phyloP scores from a whole-genome alignment of 2,329 filamentous ascomycete genomes.

The Coleophoma cylindrospora region DNA sequence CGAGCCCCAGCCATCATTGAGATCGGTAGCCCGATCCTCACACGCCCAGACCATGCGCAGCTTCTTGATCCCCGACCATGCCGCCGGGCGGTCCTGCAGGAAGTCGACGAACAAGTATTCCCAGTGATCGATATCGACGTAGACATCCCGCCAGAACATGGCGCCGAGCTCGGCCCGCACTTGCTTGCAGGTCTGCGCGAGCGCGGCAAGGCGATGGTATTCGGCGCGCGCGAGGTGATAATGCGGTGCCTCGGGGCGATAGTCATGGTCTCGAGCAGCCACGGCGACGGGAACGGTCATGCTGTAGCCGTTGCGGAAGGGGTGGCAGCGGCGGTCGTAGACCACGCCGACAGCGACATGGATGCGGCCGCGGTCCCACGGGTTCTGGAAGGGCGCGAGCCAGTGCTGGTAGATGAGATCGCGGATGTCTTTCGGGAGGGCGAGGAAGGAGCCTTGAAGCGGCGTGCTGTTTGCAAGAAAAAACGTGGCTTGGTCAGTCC shows the following conservation, averaged over 20 bases:
- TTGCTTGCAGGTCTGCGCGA: neutral
- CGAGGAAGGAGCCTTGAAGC: neutral
- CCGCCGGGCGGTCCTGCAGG: neutral
- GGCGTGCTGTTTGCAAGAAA: neutral
- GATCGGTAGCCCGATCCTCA: neutral
- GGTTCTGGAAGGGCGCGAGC: neutral
- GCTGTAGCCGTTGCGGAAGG: neutral
- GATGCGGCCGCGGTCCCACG: neutral
- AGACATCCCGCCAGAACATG: neutral
- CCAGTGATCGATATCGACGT: slow-evolving; percentile 1
- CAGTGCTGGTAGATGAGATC: neutral
- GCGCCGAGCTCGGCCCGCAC: neutral
- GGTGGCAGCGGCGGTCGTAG: neutral
- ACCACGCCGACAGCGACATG: neutral
- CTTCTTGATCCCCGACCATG: neutral
- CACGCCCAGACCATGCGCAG: neutral
- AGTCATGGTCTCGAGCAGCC: too few relatives aligned
- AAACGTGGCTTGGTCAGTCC: too few relatives aligned
- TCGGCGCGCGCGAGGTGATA: neutral
- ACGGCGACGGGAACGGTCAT: neutral
- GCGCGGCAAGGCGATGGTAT: neutral
- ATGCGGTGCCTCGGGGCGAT: neutral
- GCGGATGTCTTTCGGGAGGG: neutral
- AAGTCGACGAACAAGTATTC: neutral
- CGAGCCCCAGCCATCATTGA: neutral